These are phyloP conservation scores for Talaromyces islandicus DNA, from an alignment of 2,329 filamentous ascomycete species.

Conservation along the genomic window DNA sequence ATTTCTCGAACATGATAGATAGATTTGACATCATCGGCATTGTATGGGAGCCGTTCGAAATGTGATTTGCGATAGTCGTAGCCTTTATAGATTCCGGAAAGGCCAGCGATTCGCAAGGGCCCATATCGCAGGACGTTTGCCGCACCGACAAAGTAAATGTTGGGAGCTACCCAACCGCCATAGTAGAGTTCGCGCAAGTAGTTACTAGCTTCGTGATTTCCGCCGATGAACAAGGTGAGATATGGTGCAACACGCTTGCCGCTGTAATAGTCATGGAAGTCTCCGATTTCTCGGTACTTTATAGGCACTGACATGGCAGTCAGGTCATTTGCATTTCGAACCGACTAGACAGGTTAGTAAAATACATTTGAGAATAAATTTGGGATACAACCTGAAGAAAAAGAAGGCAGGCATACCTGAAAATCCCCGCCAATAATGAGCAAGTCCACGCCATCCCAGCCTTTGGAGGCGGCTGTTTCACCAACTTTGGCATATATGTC, in stretches of 20 bases:
- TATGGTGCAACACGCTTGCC: constrained; percentile 73
- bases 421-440: constrained; percentile 97
- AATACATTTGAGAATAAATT: background rate
- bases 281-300: constrained; percentile 82
- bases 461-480: constrained; percentile 61
- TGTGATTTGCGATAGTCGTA: constrained; percentile 81
- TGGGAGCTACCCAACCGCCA: constrained; percentile 92
- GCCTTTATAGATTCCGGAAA: constrained; percentile 94
- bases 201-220: constrained; percentile 91
- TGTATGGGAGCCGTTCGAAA: constrained; percentile 81
- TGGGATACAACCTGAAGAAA: background rate
- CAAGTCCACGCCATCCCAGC: constrained; percentile 78
- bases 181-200: constrained; percentile 91
- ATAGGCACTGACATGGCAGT: constrained; percentile 81
- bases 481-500: constrained; percentile 80
- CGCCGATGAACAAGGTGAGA: constrained; percentile 84
- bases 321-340: constrained; percentile 82
- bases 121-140: constrained; percentile 83
- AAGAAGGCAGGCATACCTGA: constrained; percentile 64
- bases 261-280: constrained; percentile 92
- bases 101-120: constrained; percentile 76
- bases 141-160: constrained; percentile 94
- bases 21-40: constrained; percentile 64
- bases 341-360: constrained; percentile 50
- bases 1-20: constrained; percentile 88